A percentile compares a stretch with the other conserved stretches of the same genome.
phyloP scores from a whole-genome alignment of 2,329 filamentous ascomycete species.

The Magnaporthiopsis rhizophila region DNA sequence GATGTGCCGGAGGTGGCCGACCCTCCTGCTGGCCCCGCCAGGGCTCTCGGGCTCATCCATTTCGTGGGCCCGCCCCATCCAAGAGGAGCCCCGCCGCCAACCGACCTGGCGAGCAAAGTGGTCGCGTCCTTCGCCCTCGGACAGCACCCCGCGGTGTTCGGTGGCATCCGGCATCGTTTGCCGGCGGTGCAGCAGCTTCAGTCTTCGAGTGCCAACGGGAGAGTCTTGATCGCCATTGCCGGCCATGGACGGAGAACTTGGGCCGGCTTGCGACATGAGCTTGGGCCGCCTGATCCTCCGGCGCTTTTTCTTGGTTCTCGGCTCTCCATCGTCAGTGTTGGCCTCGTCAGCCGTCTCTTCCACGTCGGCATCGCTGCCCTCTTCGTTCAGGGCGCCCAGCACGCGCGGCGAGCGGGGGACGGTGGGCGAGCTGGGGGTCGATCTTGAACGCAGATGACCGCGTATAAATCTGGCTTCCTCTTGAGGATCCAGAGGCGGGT shows the following conservation, averaged over 20 bases:
- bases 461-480: constrained; percentile 5
- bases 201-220: constrained; percentile 32
- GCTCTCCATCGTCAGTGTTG: constrained; percentile 33
- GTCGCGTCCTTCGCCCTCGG: constrained; percentile 67
- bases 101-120: constrained; percentile 45
- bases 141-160: constrained; percentile 56
- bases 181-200: constrained; percentile 53
- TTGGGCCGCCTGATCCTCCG: constrained; percentile 48
- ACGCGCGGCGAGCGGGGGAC: constrained; percentile 29
- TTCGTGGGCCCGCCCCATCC: constrained; percentile 43
- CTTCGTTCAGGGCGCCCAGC: constrained; percentile 27
- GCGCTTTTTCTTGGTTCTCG: constrained; percentile 54
- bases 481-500: constrained; percentile 2
- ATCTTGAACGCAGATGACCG: constrained; percentile 19
- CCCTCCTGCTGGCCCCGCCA: constrained; percentile 38
- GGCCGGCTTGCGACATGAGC: constrained; percentile 52
- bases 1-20: constrained; percentile 57
- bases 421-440: constrained; percentile 40
- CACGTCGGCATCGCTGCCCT: constrained; percentile 64
- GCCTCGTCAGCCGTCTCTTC: constrained; percentile 81
- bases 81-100: constrained; percentile 53
- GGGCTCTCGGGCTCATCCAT: constrained; percentile 44
- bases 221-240: constrained; percentile 30
- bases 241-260: constrained; percentile 51
- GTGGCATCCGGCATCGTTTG: constrained; percentile 56